Evolutionary conservation across 257 asterid species (phyloP).

Genomic region (Capsicum chinense): DNA sequence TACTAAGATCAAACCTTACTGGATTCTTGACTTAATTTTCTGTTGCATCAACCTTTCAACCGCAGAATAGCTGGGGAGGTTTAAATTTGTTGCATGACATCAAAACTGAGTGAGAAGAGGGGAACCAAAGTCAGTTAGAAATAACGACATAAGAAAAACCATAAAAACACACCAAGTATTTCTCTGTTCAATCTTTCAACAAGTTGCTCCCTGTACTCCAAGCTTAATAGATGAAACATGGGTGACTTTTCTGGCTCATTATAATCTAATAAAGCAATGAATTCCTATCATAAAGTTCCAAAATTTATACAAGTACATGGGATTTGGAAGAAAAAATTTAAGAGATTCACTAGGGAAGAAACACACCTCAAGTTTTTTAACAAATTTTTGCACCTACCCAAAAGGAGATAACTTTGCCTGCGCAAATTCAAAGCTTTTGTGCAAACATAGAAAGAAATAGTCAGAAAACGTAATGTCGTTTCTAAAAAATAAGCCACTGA

Average conservation of each 20-base stretch:
- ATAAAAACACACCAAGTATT: too few relatives aligned
- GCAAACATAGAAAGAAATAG: conserved; percentile 54
- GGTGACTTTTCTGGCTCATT: too few relatives aligned
- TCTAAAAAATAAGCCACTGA: background rate
- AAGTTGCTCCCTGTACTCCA: too few relatives aligned
- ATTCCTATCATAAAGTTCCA: conserved; percentile 26
- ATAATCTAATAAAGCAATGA: too few relatives aligned
- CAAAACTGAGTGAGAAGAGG: too few relatives aligned
- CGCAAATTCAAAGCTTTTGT: conserved; percentile 85
- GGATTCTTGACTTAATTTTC: conserved; percentile 38
- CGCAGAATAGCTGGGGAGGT: too few relatives aligned
- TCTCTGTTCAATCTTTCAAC: too few relatives aligned
- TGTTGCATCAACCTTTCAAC: conserved; percentile 67
- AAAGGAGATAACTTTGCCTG: conserved; percentile 73
- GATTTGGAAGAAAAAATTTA: background rate
- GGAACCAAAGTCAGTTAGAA: too few relatives aligned
- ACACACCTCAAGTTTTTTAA: conserved; percentile 71
- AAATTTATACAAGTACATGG: background rate
- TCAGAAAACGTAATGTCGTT: conserved; percentile 7
- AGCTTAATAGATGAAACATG: too few relatives aligned
- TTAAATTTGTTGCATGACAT: background rate
- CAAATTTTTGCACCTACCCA: conserved; percentile 73
- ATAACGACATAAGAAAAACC: too few relatives aligned
- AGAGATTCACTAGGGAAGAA: background rate
- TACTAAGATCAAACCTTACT: background rate